A percentile compares a stretch with the other conserved stretches of the same genome.
phyloP scores from a whole-genome alignment of 805 yeast species.

The Candida succiphila region DNA sequence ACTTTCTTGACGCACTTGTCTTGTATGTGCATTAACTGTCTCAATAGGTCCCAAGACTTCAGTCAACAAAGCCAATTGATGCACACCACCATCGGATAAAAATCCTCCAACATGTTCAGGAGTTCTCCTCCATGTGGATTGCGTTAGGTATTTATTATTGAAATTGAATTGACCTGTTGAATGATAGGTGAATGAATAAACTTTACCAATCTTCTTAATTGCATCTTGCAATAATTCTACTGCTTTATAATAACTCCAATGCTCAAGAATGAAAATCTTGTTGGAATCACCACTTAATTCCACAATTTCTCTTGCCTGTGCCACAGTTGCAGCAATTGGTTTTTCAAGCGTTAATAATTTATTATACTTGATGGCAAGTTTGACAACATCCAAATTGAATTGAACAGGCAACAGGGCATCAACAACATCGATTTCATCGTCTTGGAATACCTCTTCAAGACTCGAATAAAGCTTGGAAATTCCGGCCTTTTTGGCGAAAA shows the following conservation, averaged over 20 bases:
- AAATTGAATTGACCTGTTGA: conserved; percentile 66
- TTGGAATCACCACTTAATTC: conserved; percentile 42
- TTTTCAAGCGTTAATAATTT: conserved; percentile 83
- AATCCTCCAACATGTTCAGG: conserved; percentile 93
- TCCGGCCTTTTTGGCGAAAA: conserved; percentile 58
- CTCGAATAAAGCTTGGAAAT: conserved; percentile 47
- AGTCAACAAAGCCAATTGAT: conserved; percentile 81
- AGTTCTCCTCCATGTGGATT: conserved; percentile 82
- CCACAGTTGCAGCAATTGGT: conserved; percentile 82
- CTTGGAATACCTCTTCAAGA: conserved; percentile 56
- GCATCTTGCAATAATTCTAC: conserved; percentile 43
- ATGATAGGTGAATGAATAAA: conserved; percentile 58
- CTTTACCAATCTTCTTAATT: conserved; percentile 63
- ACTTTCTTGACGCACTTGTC: conserved; percentile 64
- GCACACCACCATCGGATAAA: conserved; percentile 94
- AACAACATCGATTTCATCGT: conserved; percentile 60
- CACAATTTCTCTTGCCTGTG: conserved; percentile 76
- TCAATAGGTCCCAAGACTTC: conserved; percentile 70
- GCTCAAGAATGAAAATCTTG: conserved; percentile 74
- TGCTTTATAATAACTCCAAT: conserved; percentile 71
- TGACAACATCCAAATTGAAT: conserved; percentile 57
- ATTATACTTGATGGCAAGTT: conserved; percentile 57
- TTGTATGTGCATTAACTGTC: conserved; percentile 65
- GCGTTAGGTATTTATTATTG: conserved; percentile 45
- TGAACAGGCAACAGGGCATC: conserved; percentile 91